Evolutionary conservation across 768 basidiomycete genomes (phyloP), one percentile per base, ranked within the genome.

Genomic region (Clitopilus passeckerianus): DNA sequence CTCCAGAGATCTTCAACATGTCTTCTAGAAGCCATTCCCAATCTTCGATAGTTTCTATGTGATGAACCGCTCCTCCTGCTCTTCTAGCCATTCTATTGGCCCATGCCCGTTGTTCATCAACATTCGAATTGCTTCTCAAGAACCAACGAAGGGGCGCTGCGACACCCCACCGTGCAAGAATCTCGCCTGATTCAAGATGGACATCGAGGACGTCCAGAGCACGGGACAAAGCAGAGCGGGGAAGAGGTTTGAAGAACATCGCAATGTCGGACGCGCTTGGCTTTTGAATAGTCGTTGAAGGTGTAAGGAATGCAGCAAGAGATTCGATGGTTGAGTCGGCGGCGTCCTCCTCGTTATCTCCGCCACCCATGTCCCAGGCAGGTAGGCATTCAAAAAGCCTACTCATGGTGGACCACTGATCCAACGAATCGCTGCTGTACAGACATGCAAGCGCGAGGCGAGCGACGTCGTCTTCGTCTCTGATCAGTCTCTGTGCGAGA

Each of bases 311-410:
- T 5, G 84, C 76, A 6, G 90, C 90, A 23, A 98, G 83, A 6
- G 93, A 93, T 16, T 81, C 70, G 34, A 96, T 78, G 0, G 93
- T 95, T 6, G 89, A 89, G 56, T 94, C 87, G n/a, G 86, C 87
- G 55, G 85, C 85, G 60, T 93, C 93, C 54, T 79, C 83, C 59
- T 90, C 82, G 43, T 80, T 79, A 53, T 87, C 83, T 41, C 79
- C 82, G n/a, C 79, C 82, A n/a, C 79, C 80, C 44, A 86, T 76
- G 59, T 86, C 87, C 93, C 95, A 97, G 2, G 89, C 96, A 0
- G 96, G 96, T 33, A 98, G 79, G 68, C 95, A 99, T 69, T 99
- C 96, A 70, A 99, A 98, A 55, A 99, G 91, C 33, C 79, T 77
- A 63, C 89, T 92, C 95, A 97, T 98, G 4, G 78, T 86, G 0